Evolutionary conservation across 2,329 filamentous ascomycete species (phyloP), one percentile per base, ranked within the genome.

Genomic region (Immersiporthe knoxdaviesiana): DNA sequence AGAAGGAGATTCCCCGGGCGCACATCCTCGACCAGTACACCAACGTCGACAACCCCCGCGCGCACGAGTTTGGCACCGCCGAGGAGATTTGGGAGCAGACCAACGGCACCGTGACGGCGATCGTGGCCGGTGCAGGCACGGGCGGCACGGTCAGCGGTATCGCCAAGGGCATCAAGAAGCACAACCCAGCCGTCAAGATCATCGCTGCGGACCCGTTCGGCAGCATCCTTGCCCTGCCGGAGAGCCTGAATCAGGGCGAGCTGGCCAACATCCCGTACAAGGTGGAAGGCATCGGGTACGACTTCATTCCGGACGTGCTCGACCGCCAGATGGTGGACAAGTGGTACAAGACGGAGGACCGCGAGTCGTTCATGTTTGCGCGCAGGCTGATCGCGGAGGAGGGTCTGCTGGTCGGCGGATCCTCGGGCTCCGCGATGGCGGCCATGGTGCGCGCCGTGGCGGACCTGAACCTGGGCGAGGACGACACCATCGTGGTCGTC

Each of bases 271-370:
- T 93, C 79, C 85, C 90, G 1, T 99, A 99, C 84, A 98, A 99
- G 83, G 96, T 99, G 0, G 96, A 99, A 83, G 96, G 96, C 58
- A 99, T 99, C 76, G 96, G 96, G 27, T 99, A 99, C 79, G 96
- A 99, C 79, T 99, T 99, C 79, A 92, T 99, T 70, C 96, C 97
- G 8, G 93, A 98, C 32, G 97, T 99, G 6, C 84, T 99, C 67
- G 90, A 96, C 73, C 93, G 91, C 76, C 81, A 90, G 37, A 79
- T 87, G 6, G 92, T 99, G 39, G 92, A 97, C 79, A 92, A 91
- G 77, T 99, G 96, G 96, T 98, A 97, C 84, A 99, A 99, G 88
- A 99, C 96, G 3, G 92, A 95, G 71, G 96, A 99, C 77, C 87
- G 88, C 71, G 92, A 97, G 78, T 94, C 94, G 2, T 99, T 99